Percentiles rank a stretch among this genome's conserved stretches.
phyloP scores from a whole-genome alignment of 176 grass and related monocot species.

The sorghum (Sorghum bicolor) region Sorghum_bicolor_NCBIv3 NC_012875.2:58736001-58736500 shows the following conservation, averaged over 20 bases:
- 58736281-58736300: background rate
- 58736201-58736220: background rate
- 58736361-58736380: constrained; percentile 8
- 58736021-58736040: background rate
- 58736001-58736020: constrained; percentile 1
- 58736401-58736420: constrained; percentile 28
- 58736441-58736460: background rate
- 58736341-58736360: constrained; percentile 18
- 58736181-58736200: background rate
- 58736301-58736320: background rate
- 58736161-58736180: background rate
- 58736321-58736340: constrained; percentile 10
- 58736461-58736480: background rate
- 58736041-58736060: too few species aligned
- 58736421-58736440: constrained; percentile 11
- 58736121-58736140: background rate
- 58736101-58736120: background rate
- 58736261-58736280: background rate
- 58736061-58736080: background rate
- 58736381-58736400: constrained; percentile 24
- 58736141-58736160: background rate
- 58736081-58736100: background rate
- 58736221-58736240: background rate
- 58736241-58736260: background rate
- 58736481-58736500: background rate